Conservation (phyloP, 1,284 basidiomycete genomes). For the Xerocomus amazonicus region DNA sequence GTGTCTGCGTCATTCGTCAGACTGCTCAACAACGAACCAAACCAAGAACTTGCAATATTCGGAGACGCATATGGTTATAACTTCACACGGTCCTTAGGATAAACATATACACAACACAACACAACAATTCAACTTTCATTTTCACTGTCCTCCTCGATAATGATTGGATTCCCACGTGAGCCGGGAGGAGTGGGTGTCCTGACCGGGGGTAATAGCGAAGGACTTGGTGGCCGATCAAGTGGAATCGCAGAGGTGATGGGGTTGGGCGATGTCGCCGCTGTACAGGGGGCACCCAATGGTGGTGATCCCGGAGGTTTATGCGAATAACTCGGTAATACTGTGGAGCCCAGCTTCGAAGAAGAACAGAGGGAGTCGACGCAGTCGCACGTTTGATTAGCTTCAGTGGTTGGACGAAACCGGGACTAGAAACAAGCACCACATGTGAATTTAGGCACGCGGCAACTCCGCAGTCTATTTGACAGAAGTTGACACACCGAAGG, state of each 20-base stretch:
- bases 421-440: constrained; percentile 11
- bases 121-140: constrained; percentile 7
- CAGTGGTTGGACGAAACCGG: not conserved
- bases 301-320: not conserved
- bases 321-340: not conserved
- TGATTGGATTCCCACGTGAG: constrained; percentile 21
- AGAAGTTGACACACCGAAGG: constrained; percentile 15
- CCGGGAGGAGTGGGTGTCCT: constrained; percentile 6
- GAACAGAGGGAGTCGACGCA: not conserved
- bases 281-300: too few relatives aligned
- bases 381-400: constrained; percentile 1
- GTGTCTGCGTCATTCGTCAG: constrained; percentile 19
- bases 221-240: constrained; percentile 5
- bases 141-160: constrained; percentile 25
- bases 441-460: constrained; percentile 1
- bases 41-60: not conserved
- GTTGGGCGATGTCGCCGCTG: too few relatives aligned
- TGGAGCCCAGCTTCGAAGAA: constrained; percentile 2
- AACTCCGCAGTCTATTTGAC: not conserved
- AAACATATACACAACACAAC: not conserved
- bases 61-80: not conserved
- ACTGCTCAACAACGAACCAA: not conserved
- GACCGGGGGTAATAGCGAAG: constrained; percentile 3
- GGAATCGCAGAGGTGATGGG: too few relatives aligned
- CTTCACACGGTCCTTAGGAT: not conserved